Evolutionary conservation across 768 basidiomycete genomes (phyloP).

Genomic region (Suillus spraguei): DNA sequence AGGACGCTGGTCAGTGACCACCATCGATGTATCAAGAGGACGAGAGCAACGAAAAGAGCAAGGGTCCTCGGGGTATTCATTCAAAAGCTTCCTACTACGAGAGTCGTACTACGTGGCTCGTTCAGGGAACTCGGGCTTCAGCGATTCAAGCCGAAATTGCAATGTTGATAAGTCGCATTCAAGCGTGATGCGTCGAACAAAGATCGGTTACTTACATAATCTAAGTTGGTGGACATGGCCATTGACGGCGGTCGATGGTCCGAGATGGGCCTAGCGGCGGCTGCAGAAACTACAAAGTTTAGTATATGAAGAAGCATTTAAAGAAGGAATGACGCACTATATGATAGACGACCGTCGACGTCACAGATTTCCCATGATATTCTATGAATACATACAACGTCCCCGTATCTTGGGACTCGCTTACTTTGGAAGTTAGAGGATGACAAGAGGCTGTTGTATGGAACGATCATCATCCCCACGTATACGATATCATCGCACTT

Average conservation of each 20-base stretch:
- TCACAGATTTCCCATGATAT: background rate
- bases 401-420: background rate
- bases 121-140: background rate
- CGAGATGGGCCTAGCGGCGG: too few species aligned
- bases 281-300: background rate
- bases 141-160: background rate
- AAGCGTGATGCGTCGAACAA: too few species aligned
- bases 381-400: background rate
- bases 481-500: background rate
- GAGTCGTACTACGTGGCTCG: too few species aligned
- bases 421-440: background rate
- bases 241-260: too few species aligned
- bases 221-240: too few species aligned
- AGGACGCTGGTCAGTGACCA: slow-evolving; percentile 24
- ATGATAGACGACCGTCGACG: background rate
- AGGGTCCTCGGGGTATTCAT: background rate
- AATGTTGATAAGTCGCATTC: too few species aligned
- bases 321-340: background rate
- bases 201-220: too few species aligned
- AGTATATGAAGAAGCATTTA: background rate
- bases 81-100: background rate
- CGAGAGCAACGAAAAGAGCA: background rate
- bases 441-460: background rate
- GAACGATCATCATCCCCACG: background rate
- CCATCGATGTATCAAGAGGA: slow-evolving; percentile 1